Evolutionary conservation across 176 grass and related monocot species (phyloP).

Genomic region (Pontederia paniculata): DNA sequence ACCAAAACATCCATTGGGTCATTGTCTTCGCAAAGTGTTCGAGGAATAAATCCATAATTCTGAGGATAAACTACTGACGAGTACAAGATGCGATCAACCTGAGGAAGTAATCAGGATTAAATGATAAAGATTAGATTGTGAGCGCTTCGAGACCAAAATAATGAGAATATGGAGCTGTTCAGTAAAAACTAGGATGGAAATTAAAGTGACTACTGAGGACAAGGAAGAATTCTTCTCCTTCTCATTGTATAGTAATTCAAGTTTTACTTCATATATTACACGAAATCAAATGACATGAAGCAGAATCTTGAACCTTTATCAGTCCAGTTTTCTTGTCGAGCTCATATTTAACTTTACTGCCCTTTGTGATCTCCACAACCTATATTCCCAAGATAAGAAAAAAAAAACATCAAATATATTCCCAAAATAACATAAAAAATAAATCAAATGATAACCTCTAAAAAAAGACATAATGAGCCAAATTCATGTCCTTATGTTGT

Average conservation of each 20-base stretch:
- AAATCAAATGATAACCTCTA: not conserved
- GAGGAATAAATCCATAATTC: no score
- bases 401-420: not conserved
- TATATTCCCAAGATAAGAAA: not conserved
- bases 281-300: not conserved
- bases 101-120: not conserved
- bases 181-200: not conserved
- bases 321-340: not conserved
- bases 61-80: not conserved
- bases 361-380: slow-evolving; percentile 2
- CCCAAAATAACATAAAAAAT: not conserved
- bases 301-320: not conserved
- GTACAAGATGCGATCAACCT: not conserved
- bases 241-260: not conserved
- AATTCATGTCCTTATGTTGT: not conserved
- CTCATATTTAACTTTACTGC: slow-evolving; percentile 1
- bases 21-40: no score
- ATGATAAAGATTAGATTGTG: not conserved
- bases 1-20: slow-evolving; percentile 3
- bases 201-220: not conserved
- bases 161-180: not conserved
- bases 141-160: not conserved
- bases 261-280: not conserved
- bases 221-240: not conserved
- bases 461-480: not conserved